Base-by-base conservation (phyloP, 2,329 filamentous ascomycete species). In the Epichloe bromicola region DNA sequence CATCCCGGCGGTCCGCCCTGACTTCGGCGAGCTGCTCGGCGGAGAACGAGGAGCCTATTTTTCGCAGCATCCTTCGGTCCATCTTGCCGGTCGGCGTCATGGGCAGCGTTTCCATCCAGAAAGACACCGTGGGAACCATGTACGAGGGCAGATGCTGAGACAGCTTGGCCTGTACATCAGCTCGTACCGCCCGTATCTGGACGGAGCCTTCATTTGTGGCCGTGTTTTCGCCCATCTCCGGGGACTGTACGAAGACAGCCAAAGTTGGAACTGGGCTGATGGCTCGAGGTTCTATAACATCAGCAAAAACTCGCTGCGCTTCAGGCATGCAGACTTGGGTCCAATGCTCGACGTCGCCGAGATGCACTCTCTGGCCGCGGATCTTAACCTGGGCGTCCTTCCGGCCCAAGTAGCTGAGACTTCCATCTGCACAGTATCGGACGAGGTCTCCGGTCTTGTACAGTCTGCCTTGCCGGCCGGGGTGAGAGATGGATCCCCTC, bases 61-160 rank as follows among this genome's bases (percentile, higher is more conserved):
- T 19, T 10, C 44, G 34, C 19, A 54, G 37, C 20, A 2, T 12
- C 19, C 19, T 46, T 26, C 59, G 53, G 30, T 60, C 55, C 10
- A 54, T 48, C 48, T 61, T 61, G 5, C 57, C 56, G 2, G 57
- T 55, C 0, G 47, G 15, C 0, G 49, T 53, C 8, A 49, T 50
- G 0, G 58, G 59, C 19, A 60, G 41, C 10, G 17, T 17, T 4
- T 41, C 37, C 5, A 60, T 19, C 1, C 47, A 33, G 19, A 58
- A 34, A 30, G 55, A 53, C 12, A 55, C 30, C 10, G 54, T 50
- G 1, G 59, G 59, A 3, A 61, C 42, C 59, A 61, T 60, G 37
- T 59, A 58, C 5, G 41, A 34, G 1, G 58, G 58, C 2, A 61
- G 19, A 30, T 26, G 12, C 20, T 44, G 11, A 30, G 23, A 11